Percentiles rank a stretch among this genome's conserved stretches.
phyloP scores from a whole-genome alignment of 495 filamentous ascomycete species.

The Thozetella sp. region DNA sequence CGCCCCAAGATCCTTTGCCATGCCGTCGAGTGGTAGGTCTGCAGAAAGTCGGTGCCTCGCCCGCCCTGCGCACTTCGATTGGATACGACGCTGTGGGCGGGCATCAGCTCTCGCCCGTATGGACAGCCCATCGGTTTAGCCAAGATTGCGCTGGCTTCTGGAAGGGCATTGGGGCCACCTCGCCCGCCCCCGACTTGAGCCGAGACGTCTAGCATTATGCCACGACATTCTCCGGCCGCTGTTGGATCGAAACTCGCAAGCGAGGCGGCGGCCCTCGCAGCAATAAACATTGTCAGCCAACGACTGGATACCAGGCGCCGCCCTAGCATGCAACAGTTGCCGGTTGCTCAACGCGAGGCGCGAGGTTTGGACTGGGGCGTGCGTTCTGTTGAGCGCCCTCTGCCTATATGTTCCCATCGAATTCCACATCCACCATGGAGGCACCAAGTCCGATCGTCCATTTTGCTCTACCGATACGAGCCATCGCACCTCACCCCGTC shows the following conservation, averaged over 20 bases:
- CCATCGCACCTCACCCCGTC: background rate
- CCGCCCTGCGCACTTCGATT: too few species aligned
- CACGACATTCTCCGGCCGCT: background rate
- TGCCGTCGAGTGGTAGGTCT: too few species aligned
- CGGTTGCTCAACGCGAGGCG: too few species aligned
- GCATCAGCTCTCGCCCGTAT: background rate
- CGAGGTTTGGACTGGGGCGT: too few species aligned
- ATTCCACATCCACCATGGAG: background rate
- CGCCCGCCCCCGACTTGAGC: background rate
- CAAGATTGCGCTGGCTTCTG: background rate
- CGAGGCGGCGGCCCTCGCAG: background rate
- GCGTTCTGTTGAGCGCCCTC: too few species aligned
- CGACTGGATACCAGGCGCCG: too few species aligned
- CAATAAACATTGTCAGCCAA: background rate
- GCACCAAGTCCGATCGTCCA: background rate
- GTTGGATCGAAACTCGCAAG: background rate
- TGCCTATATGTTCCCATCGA: background rate
- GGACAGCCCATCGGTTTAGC: background rate
- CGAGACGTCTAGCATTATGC: background rate
- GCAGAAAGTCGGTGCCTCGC: too few species aligned
- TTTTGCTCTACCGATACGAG: background rate
- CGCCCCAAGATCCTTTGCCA: too few species aligned
- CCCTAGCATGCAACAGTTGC: too few species aligned
- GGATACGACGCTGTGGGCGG: too few species aligned
- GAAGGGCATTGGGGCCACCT: background rate